These are phyloP conservation scores for Botrytis pseudocinerea DNA, from an alignment of 2,329 filamentous ascomycete genomes.

Conservation along the genomic window DNA sequence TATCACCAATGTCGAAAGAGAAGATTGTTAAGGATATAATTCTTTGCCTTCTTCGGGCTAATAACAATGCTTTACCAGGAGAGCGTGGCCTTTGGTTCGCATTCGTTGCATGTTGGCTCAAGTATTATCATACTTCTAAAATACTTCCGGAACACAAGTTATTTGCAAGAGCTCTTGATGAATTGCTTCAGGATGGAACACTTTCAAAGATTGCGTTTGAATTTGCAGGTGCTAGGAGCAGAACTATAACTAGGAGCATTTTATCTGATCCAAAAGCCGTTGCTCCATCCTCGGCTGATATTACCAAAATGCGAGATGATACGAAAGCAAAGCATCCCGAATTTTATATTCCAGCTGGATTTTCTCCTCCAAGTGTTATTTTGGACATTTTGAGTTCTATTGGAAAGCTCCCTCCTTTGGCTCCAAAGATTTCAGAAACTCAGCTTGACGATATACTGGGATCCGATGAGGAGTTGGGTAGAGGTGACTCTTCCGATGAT, in stretches of 20 bases:
- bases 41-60: conserved; percentile 30
- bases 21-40: conserved; percentile 29
- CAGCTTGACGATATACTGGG: conserved; percentile 13
- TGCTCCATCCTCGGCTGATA: conserved; percentile 3
- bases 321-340: conserved; percentile 33
- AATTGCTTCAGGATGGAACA: conserved; percentile 30
- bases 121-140: conserved; percentile 27
- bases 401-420: conserved; percentile 13
- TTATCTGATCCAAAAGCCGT: background rate
- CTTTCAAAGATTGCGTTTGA: conserved; percentile 25
- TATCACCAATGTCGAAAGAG: conserved; percentile 12
- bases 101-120: conserved; percentile 36
- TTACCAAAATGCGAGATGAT: conserved; percentile 30
- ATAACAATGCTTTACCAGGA: conserved; percentile 37
- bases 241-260: conserved; percentile 19
- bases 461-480: conserved; percentile 3
- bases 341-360: conserved; percentile 35
- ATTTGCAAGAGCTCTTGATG: conserved; percentile 33
- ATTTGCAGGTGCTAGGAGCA: conserved; percentile 13
- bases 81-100: conserved; percentile 39
- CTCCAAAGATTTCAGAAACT: background rate
- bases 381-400: conserved; percentile 28
- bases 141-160: conserved; percentile 35
- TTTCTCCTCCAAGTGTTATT: conserved; percentile 32
- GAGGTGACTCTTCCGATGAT: conserved; percentile 16